Percentiles rank a stretch among this genome's conserved stretches.
These are phyloP conservation scores for Scheffersomyces lignosus DNA, from an alignment of 805 yeast species.

Conservation along the genomic window DNA sequence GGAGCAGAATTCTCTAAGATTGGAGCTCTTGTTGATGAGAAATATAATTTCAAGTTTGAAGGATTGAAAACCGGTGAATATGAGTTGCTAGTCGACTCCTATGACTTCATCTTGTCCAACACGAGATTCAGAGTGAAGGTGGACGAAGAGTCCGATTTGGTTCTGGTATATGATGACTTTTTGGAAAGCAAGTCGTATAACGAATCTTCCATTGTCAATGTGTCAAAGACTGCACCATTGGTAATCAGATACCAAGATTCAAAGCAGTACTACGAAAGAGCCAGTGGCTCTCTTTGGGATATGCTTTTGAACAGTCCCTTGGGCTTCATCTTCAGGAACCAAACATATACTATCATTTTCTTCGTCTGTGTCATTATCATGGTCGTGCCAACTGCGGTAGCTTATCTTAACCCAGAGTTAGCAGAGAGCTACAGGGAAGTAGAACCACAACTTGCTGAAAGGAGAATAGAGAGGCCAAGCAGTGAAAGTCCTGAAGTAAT, in stretches of 20 bases:
- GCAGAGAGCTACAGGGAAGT: conserved; percentile 31
- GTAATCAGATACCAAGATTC: conserved; percentile 16
- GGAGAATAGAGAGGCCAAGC: not conserved
- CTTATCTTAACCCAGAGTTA: conserved; percentile 35
- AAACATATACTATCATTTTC: conserved; percentile 35
- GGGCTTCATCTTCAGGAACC: conserved; percentile 40
- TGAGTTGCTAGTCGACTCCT: conserved; percentile 31
- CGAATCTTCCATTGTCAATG: conserved; percentile 13
- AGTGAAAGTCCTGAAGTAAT: too few relatives aligned
- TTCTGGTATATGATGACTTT: conserved; percentile 23
- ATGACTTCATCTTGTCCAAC: conserved; percentile 31
- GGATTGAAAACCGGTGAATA: conserved; percentile 32
- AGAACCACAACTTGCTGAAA: conserved; percentile 9
- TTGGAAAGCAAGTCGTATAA: conserved; percentile 17
- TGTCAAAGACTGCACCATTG: conserved; percentile 19
- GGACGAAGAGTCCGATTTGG: conserved; percentile 12
- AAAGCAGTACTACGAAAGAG: conserved; percentile 35
- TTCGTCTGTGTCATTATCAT: conserved; percentile 25
- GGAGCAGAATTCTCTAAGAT: conserved; percentile 1
- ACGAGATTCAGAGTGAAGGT: conserved; percentile 28
- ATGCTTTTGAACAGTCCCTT: conserved; percentile 41
- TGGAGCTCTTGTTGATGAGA: conserved; percentile 20
- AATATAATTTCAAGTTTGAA: conserved; percentile 24
- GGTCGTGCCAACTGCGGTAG: conserved; percentile 31
- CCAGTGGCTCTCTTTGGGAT: conserved; percentile 28